A percentile compares a stretch with the other conserved stretches of the same genome.
phyloP scores from a whole-genome alignment of 1,284 basidiomycete species.

The Moniliophthora roreri region DNA sequence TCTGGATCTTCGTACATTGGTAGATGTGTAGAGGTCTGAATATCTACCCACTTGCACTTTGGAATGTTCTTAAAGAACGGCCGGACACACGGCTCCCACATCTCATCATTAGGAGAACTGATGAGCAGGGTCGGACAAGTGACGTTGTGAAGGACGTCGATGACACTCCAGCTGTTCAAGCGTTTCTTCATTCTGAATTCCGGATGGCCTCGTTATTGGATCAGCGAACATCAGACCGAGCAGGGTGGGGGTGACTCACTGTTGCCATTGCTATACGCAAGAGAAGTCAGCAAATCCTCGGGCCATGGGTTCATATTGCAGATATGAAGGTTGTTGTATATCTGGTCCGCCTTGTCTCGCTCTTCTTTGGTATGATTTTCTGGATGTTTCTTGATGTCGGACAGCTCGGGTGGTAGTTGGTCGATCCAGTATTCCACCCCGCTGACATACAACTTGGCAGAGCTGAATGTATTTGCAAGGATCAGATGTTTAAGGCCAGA shows the following conservation, averaged over 20 bases:
- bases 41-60: conserved; percentile 11
- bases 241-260: neutral
- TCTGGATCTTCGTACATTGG: conserved; percentile 11
- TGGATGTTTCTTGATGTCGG: conserved; percentile 1
- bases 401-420: conserved; percentile 2
- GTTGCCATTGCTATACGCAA: conserved; percentile 1
- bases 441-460: conserved; percentile 3
- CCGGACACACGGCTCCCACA: conserved; percentile 9
- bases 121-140: conserved; percentile 10
- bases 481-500: conserved; percentile 9
- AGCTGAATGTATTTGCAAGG: conserved; percentile 9
- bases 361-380: conserved; percentile 9
- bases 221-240: neutral
- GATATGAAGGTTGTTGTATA: conserved; percentile 11
- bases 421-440: conserved; percentile 5
- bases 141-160: conserved; percentile 1
- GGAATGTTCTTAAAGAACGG: conserved; percentile 8
- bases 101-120: conserved; percentile 9
- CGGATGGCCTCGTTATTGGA: neutral
- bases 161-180: conserved; percentile 5
- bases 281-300: conserved; percentile 5
- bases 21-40: conserved; percentile 5
- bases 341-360: neutral
- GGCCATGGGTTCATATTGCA: conserved; percentile 10
- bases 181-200: conserved; percentile 9